Evolutionary conservation across 2,329 filamentous ascomycete genomes (phyloP), one percentile per base, ranked within the genome.

Genomic region (Fusarium humuli): DNA sequence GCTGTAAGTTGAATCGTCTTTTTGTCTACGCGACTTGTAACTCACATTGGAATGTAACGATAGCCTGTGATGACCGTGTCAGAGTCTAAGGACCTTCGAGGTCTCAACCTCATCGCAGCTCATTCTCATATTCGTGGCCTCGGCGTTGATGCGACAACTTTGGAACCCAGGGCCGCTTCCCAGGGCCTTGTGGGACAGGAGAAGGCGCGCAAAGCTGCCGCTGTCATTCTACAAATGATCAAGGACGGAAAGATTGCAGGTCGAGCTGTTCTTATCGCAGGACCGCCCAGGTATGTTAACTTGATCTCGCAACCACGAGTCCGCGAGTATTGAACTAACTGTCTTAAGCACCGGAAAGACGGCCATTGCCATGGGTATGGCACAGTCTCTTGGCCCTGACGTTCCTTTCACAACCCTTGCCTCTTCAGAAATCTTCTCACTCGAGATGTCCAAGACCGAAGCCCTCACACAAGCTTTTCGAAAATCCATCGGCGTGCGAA

Each of bases 401-500:
- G 94, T 98, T 3, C 96, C 96, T 6, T 99, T 99, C 80, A 99
- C 96, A 23, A 94, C 94, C 83, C 91, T 98, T 69, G 94, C 96
- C 45, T 94, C 94, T 16, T 97, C 94, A 63, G 96, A 99, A 81
- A 98, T 99, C 77, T 99, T 98, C 84, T 98, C 94, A 27, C 88
- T 98, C 77, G 96, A 99, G 82, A 98, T 99, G 95, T 97, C 94
- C 76, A 99, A 99, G 85, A 99, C 96, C 40, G 96, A 99, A 82
- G 95, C 96, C 53, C 89, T 99, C 37, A 98, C 95, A 57, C 96
- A 99, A 81, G 95, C 96, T n/a, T 98, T 99, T 85, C 91, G 96
- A 77, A 98, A 98, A 81, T 98, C 94, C 42, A 99, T 99, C 76
- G 96, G 95, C 57, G 96, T 99, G 64, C 90, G 96, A 70, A 99